Conservation (phyloP, 805 yeast genomes). For the Cyberlindnera meyerae region DNA sequence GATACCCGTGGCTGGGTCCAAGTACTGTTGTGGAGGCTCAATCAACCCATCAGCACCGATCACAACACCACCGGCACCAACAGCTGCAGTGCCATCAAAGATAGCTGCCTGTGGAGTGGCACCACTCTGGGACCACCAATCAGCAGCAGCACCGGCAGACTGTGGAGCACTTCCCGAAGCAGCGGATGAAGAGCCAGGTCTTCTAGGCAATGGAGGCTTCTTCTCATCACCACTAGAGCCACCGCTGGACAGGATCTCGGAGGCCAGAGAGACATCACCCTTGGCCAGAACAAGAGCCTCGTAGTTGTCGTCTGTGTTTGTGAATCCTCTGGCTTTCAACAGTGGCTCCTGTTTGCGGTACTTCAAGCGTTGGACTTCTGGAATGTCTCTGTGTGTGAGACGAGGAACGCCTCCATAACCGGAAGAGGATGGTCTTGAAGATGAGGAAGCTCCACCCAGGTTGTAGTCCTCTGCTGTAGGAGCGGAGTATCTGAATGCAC, state of each 20-base stretch:
- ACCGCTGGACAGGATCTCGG: slow-evolving; percentile 43
- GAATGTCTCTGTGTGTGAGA: slow-evolving; percentile 46
- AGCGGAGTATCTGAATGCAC: slow-evolving; percentile 40
- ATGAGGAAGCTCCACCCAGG: slow-evolving; percentile 5
- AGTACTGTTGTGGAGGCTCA: slow-evolving; percentile 59
- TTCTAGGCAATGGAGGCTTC: slow-evolving; percentile 45
- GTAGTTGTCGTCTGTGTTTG: slow-evolving; percentile 48
- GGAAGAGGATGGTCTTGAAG: background rate
- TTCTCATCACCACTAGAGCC: slow-evolving; percentile 35
- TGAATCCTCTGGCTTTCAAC: slow-evolving; percentile 52
- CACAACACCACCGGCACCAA: slow-evolving; percentile 23
- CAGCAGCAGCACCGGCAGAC: slow-evolving; percentile 6
- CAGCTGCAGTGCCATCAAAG: slow-evolving; percentile 17
- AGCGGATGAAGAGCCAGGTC: no score
- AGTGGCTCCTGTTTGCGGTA: slow-evolving; percentile 45
- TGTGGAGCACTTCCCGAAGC: no score
- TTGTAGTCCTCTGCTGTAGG: slow-evolving; percentile 28
- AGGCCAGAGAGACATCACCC: slow-evolving; percentile 58
- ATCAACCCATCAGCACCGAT: slow-evolving; percentile 24
- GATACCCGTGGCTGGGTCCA: slow-evolving; percentile 69
- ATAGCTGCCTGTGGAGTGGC: slow-evolving; percentile 26
- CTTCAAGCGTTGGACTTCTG: slow-evolving; percentile 48
- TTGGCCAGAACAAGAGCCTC: slow-evolving; percentile 58
- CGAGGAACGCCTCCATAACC: slow-evolving; percentile 29
- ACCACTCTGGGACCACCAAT: slow-evolving; percentile 28